Conservation (phyloP, 495 filamentous ascomycete species). For the Talaromyces adpressus region DNA sequence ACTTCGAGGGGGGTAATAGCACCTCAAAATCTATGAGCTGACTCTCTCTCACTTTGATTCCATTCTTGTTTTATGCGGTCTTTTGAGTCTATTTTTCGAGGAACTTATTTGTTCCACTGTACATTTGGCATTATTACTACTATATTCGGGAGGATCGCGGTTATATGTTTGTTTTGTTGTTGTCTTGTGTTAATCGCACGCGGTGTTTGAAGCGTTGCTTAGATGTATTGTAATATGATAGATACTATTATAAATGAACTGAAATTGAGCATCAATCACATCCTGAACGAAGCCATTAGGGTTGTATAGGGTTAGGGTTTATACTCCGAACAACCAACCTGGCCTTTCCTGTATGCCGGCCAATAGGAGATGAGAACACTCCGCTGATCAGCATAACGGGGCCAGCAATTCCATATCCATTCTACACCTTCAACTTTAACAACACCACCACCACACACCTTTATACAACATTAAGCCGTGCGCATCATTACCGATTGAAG, state of each 20-base stretch:
- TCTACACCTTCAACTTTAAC: background rate
- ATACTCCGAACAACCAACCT: conserved; percentile 18
- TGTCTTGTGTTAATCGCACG: background rate
- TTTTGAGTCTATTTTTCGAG: conserved; percentile 9
- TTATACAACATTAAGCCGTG: background rate
- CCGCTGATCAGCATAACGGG: background rate
- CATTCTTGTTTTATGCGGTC: background rate
- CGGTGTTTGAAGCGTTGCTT: conserved; percentile 1
- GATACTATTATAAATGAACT: background rate
- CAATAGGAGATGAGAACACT: conserved; percentile 3
- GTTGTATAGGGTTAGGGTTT: background rate
- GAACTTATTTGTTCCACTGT: background rate
- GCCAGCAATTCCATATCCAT: background rate
- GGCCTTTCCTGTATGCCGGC: conserved; percentile 17
- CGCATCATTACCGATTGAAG: background rate
- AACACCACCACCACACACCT: background rate
- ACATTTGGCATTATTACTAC: background rate
- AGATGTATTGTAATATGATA: conserved; percentile 1
- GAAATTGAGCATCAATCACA: background rate
- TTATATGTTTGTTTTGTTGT: background rate
- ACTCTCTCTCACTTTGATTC: conserved; percentile 7
- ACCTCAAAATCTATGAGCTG: background rate
- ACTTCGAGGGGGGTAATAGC: conserved; percentile 5
- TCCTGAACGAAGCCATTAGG: background rate
- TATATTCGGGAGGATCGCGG: background rate